Conservation (phyloP, 129 eudicot species). For the Oenanthe sinensis region DNA sequence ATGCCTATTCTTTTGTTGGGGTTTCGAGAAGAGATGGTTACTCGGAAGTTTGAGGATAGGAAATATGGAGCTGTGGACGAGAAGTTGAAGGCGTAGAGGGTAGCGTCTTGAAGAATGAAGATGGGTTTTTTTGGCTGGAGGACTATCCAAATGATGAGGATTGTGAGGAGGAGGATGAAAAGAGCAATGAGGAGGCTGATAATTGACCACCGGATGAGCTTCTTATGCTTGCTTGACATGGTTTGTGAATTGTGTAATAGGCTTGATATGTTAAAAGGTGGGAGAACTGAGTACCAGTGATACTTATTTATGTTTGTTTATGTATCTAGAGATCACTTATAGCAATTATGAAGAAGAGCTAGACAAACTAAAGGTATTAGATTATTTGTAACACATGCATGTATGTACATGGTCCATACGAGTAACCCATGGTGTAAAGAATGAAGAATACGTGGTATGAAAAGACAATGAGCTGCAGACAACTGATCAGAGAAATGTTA, state of each 20-base stretch:
- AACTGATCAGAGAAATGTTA: not conserved
- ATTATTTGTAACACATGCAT: not conserved
- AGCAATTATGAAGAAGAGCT: not conserved
- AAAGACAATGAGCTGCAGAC: not conserved
- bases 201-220: slow-evolving; percentile 21
- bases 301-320: not conserved
- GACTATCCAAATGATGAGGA: slow-evolving; percentile 60
- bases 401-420: not conserved
- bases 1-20: slow-evolving; percentile 63
- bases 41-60: slow-evolving; percentile 55
- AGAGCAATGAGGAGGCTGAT: slow-evolving; percentile 29
- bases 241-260: not conserved
- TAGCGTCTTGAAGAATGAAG: slow-evolving; percentile 84
- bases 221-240: slow-evolving; percentile 14
- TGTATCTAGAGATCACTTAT: not conserved
- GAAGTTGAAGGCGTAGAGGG: slow-evolving; percentile 77
- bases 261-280: not conserved
- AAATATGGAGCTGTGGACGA: slow-evolving; percentile 47
- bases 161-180: slow-evolving; percentile 32
- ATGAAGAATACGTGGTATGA: not conserved
- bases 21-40: slow-evolving; percentile 61
- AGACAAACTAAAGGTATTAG: not conserved
- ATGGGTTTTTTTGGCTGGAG: slow-evolving; percentile 64
- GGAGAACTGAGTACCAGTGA: not conserved
- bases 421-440: not conserved